Evolutionary conservation across 768 basidiomycete species (phyloP), one percentile per base, ranked within the genome.

Genomic region (Agrocybe chaxingu): DNA sequence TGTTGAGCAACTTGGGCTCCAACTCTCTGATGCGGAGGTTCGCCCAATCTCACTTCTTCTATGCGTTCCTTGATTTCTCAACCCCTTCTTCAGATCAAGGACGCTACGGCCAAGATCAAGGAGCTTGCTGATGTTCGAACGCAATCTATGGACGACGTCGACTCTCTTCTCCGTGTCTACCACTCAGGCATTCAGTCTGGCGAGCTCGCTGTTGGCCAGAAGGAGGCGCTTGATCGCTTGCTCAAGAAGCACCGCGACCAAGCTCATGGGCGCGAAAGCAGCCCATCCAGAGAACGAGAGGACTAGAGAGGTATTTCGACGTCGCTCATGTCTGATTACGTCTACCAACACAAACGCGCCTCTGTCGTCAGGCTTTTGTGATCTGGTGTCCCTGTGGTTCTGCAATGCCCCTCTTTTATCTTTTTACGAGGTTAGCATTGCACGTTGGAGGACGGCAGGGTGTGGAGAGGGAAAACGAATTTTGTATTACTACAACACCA

Each of bases 61-160:
- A 41, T 54, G 46, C 30, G 34, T 41, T 29, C 47, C 13, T n/a
- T 39, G 24, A 24, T 50, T 36, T 7, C 35, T 53, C 54, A 24
- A 33, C 8, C 39, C 16, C 9, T 32, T 30, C 29, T 48, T 19
- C 53, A 92, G 85, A 78, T 98, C 79, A 98, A 98, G 85, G 97
- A 98, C 57, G 96, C 92, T 29, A 98, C 97, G 3, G 86, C 88
- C 70, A 98, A 97, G 82, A 98, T 98, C 79, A 99, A 99, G 83
- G 94, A 97, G 70, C 86, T 99, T 48, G 97, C 97, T 8, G 97
- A 99, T 62, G 92, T 98, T 48, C 87, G 92, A 55, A 98, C 96
- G 8, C 97, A 99, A 69, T 92, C 90, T 9, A 98, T 99, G 93
- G 95, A 98, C 63, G 96, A 98, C 64, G 97, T 99, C 53, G 97